Conservation (phyloP, 805 yeast species). For the Wickerhamomyces ciferrii region DNA sequence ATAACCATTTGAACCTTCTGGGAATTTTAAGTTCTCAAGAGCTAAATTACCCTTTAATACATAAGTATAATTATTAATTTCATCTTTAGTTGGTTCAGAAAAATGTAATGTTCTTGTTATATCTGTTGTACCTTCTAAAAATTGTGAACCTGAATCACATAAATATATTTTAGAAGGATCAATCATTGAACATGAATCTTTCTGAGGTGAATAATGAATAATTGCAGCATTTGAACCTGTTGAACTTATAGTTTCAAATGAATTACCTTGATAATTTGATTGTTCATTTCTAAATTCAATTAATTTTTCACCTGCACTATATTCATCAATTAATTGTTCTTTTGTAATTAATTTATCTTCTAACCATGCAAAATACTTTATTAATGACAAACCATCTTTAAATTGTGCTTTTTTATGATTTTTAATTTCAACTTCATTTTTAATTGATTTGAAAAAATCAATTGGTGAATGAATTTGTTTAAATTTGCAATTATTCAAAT, state of each 20-base stretch:
- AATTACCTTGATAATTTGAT: slow-evolving; percentile 57
- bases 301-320: slow-evolving; percentile 58
- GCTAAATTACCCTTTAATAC: slow-evolving; percentile 92
- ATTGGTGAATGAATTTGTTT: slow-evolving; percentile 52
- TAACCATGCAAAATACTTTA: slow-evolving; percentile 78
- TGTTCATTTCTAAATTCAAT: slow-evolving; percentile 47
- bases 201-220: slow-evolving; percentile 70
- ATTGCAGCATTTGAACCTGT: slow-evolving; percentile 73
- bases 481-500: slow-evolving; percentile 35
- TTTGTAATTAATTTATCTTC: slow-evolving; percentile 46
- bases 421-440: slow-evolving; percentile 64
- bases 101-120: slow-evolving; percentile 86
- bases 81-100: slow-evolving; percentile 47
- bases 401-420: slow-evolving; percentile 75
- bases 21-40: slow-evolving; percentile 74
- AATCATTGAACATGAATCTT: slow-evolving; percentile 50
- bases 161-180: slow-evolving; percentile 67
- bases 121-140: slow-evolving; percentile 92
- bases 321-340: slow-evolving; percentile 50
- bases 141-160: slow-evolving; percentile 91
- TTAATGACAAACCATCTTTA: slow-evolving; percentile 77
- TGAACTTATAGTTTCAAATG: slow-evolving; percentile 74
- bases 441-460: slow-evolving; percentile 64
- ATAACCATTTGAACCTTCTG: slow-evolving; percentile 69
- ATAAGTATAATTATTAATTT: slow-evolving; percentile 65